Conservation (phyloP, 2,329 filamentous ascomycete species). For the Hypocrella siamensis region DNA sequence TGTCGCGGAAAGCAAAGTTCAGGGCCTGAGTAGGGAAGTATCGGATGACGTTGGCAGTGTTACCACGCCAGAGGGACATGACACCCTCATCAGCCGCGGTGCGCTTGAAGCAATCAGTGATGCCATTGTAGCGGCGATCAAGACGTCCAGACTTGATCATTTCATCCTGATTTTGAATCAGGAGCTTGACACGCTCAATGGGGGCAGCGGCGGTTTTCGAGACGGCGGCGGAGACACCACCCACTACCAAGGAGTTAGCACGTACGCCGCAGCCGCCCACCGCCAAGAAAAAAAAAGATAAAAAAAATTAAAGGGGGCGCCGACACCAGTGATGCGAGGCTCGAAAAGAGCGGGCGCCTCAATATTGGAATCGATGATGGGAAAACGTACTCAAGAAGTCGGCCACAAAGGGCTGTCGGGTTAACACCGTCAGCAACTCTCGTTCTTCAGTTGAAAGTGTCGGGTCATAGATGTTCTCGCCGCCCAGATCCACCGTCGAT, state of each 20-base stretch:
- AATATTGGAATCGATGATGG: background rate
- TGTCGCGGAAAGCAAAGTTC: conserved; percentile 99
- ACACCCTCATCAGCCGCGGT: conserved; percentile 85
- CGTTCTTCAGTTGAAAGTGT: too few relatives aligned
- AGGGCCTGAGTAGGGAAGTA: conserved; percentile 99
- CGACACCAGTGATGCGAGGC: conserved; percentile 5
- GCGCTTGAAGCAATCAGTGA: conserved; percentile 87
- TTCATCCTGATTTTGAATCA: conserved; percentile 99
- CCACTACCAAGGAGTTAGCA: conserved; percentile 47
- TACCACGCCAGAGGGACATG: conserved; percentile 94
- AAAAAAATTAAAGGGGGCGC: conserved; percentile 1
- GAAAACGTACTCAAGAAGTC: conserved; percentile 92
- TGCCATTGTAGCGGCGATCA: conserved; percentile 90
- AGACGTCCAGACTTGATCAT: conserved; percentile 99
- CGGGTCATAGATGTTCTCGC: too few relatives aligned
- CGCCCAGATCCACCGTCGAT: too few relatives aligned
- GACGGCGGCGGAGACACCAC: conserved; percentile 99
- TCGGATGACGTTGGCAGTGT: conserved; percentile 99
- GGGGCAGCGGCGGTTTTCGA: conserved; percentile 99
- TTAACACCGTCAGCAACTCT: conserved; percentile 18
- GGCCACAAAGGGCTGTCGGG: conserved; percentile 69
- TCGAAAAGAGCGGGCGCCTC: background rate
- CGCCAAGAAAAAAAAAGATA: background rate
- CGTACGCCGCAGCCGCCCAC: too few relatives aligned
- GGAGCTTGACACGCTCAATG: conserved; percentile 99